Base-by-base conservation (phyloP, 2,329 filamentous ascomycete genomes). In the Ophiostoma triangulosporum region DNA sequence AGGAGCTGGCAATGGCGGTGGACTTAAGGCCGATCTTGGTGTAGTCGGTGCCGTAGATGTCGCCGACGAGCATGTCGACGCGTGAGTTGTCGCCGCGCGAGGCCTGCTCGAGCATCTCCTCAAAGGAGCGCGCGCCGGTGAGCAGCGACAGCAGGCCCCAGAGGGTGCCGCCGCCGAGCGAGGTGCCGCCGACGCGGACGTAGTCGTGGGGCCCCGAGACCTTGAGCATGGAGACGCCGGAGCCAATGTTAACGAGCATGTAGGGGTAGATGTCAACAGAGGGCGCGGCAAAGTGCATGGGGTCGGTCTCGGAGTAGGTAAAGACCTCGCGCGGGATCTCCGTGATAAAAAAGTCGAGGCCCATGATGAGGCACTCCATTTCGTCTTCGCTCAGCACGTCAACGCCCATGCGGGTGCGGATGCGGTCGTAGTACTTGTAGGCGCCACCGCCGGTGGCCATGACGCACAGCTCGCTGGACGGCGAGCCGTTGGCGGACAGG, bases 301-400 rank as follows among this genome's bases (percentile, higher is more conserved):
- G 89, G 61, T 93, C 84, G 32, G 80, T 78, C 66, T 95, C 91
- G 65, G 86, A 90, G 69, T 97, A 97, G 20, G 89, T 96, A 64
- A 98, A 98, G 53, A 98, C 91, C 69, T 98, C 93, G 61, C 86
- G 82, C 20, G 93, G 93, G 56, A 98, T 97, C 66, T 97, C 90
- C 59, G 88, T 95, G 64, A 97, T 97, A 74, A 98, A 97, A 72
- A 97, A 98, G 66, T 98, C 93, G 43, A 98, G 12, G 89, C 87
- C 89, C 63, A 93, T 93, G 59, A 98, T 98, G 55, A 98, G 72
- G 65, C 93, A 98, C 68, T 95, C 89, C 93, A 98, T 98, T 70
- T 98, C 93, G 64, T 98, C 93, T 68, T 97, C 93, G 43, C 89
- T 77, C 62, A 90, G 73, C 20, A 98, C 89, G 64, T 96, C 86